Conservation (phyloP, 2,329 filamentous ascomycete genomes). For the Calonectria naviculata region DNA sequence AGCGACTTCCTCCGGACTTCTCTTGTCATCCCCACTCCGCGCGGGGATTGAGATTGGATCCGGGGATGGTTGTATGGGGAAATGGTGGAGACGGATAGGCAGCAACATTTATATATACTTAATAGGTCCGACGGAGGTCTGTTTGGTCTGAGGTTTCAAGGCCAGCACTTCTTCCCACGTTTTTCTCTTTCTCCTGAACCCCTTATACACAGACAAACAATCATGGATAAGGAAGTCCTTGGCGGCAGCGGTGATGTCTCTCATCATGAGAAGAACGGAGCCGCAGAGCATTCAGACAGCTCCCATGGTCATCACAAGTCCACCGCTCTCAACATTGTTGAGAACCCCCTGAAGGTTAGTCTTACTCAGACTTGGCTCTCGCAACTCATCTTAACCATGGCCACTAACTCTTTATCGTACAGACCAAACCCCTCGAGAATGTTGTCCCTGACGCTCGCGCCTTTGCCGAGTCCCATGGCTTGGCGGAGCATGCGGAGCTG, state of each 20-base stretch:
- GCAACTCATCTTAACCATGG: neutral
- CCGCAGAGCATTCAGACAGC: neutral
- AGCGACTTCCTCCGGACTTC: neutral
- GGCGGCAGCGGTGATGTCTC: neutral
- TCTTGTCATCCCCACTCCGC: neutral
- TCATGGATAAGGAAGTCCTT: conserved; percentile 18
- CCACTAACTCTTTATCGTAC: neutral
- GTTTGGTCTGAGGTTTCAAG: neutral
- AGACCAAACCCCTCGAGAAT: conserved; percentile 40
- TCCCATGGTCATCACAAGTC: conserved; percentile 33
- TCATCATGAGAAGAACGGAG: conserved; percentile 23
- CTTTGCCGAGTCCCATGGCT: conserved; percentile 61
- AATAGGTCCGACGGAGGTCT: neutral
- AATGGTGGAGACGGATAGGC: neutral
- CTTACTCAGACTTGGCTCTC: neutral
- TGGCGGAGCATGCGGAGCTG: conserved; percentile 59
- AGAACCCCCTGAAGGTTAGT: conserved; percentile 46
- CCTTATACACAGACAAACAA: neutral
- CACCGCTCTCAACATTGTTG: conserved; percentile 44
- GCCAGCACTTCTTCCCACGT: neutral
- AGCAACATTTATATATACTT: neutral
- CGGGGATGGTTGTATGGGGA: neutral
- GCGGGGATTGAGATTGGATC: neutral
- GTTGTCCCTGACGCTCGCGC: conserved; percentile 54
- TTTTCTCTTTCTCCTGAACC: neutral